These are phyloP conservation scores for Eucommia ulmoides DNA, from an alignment of 257 asterid genomes.

Conservation along the genomic window DNA sequence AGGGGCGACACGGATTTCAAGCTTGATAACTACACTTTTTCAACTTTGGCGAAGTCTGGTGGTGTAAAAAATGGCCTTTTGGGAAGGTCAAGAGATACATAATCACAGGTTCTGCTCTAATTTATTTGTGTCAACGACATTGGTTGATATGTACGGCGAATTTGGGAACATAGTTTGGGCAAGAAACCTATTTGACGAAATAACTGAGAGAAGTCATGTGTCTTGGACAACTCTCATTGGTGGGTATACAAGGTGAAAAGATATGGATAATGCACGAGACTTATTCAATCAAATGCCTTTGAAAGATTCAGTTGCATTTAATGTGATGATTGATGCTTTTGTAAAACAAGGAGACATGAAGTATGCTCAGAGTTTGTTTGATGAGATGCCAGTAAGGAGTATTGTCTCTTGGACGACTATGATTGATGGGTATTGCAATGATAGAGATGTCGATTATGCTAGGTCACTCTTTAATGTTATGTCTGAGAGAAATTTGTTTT, in stretches of 20 bases:
- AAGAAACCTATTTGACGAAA: constrained; percentile 62
- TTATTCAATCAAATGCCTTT: constrained; percentile 67
- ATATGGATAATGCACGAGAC: constrained; percentile 30
- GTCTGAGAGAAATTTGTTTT: constrained; percentile 46
- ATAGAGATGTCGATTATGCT: constrained; percentile 41
- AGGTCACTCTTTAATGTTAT: constrained; percentile 23
- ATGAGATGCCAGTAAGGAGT: constrained; percentile 54
- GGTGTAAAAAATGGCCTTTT: constrained; percentile 22
- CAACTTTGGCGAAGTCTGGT: constrained; percentile 74
- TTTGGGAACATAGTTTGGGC: constrained; percentile 49
- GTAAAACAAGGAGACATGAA: constrained; percentile 25
- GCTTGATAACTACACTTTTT: no score
- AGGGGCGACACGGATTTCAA: constrained; percentile 34
- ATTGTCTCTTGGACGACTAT: constrained; percentile 57
- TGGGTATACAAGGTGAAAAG: constrained; percentile 32
- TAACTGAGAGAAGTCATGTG: constrained; percentile 48
- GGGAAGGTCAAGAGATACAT: constrained; percentile 65
- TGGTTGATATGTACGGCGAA: constrained; percentile 92
- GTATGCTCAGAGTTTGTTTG: constrained; percentile 63
- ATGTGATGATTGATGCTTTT: constrained; percentile 46
- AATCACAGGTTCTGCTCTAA: constrained; percentile 47
- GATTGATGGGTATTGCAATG: constrained; percentile 54
- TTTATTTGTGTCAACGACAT: no score
- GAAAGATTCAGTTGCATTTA: constrained; percentile 60
- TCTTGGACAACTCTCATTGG: constrained; percentile 67